phyloP scores from a whole-genome alignment of 495 filamentous ascomycete genomes.

The Penicillium angulare region DNA sequence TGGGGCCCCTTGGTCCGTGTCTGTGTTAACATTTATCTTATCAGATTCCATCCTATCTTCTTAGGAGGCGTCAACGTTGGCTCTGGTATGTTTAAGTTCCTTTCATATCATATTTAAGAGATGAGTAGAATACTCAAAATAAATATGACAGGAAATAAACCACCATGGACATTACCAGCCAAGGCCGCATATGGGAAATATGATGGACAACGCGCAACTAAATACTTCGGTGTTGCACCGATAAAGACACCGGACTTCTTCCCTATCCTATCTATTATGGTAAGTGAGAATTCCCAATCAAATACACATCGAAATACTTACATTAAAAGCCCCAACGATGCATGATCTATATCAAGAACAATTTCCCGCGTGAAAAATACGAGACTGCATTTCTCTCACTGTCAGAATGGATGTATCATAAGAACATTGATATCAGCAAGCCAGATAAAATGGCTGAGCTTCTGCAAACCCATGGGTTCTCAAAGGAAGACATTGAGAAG shows the following conservation, averaged over 20 bases:
- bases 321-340: conserved; percentile 56
- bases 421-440: conserved; percentile 48
- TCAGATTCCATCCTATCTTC: conserved; percentile 66
- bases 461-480: conserved; percentile 31
- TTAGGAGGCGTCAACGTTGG: conserved; percentile 69
- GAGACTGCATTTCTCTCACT: conserved; percentile 44
- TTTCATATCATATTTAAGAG: background rate
- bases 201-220: conserved; percentile 55
- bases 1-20: background rate
- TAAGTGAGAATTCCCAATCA: conserved; percentile 12
- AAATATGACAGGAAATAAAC: conserved; percentile 58
- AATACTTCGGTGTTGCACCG: conserved; percentile 49
- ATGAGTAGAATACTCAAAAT: background rate
- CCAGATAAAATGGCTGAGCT: conserved; percentile 39
- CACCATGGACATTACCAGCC: conserved; percentile 66
- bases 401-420: conserved; percentile 48
- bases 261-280: conserved; percentile 49
- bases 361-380: conserved; percentile 39
- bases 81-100: conserved; percentile 45
- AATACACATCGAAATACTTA: background rate
- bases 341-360: conserved; percentile 60
- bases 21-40: background rate
- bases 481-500: conserved; percentile 38
- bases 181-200: conserved; percentile 58
- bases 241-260: conserved; percentile 49